Evolutionary conservation across 2,329 filamentous ascomycete species (phyloP), one percentile per base, ranked within the genome.

Genomic region (Xenoacremonium recifei): DNA sequence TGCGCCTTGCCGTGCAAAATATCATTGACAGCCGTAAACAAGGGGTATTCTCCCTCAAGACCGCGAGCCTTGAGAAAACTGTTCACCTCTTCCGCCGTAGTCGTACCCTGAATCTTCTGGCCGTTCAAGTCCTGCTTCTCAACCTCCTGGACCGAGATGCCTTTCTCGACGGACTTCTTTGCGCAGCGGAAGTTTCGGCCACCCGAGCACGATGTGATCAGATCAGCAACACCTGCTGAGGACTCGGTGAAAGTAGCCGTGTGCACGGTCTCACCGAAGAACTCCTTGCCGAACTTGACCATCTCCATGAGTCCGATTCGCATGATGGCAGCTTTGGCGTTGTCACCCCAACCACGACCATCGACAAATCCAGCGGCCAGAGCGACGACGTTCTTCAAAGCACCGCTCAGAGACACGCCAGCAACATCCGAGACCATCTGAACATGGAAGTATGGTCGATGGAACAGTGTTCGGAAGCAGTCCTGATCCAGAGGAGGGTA

Each of bases 301-400:
- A 96, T 96, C 70, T 99, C 93, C 56, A 96, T 77, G 34, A 99
- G 80, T 6, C 93, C 93, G 16, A 97, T 86, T 31, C 93, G 87
- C 89, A 99, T 97, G 47, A 99, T 85, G 34, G 93, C 93, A n/a
- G 93, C 90, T 73, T 99, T 97, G 53, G 92, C 92, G 57, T 97
- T 99, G 73, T 97, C 91, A 60, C 93, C 93, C 92, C 93, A 99
- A 52, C 92, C 92, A 48, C 92, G 81, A 25, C 93, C 93, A 52
- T 96, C 89, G 33, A 97, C 90, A 66, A 95, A 99, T 44, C 93
- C 93, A 21, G 93, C 91, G 5, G 90, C 92, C 15, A 99, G 73
- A 5, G 93, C 93, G 41, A 99, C 89, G 51, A 99, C 85, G 73
- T 99, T 99, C 77, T 99, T 99, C 55, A 99, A 74, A 0, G 93